These are phyloP conservation scores for Monosporascus ibericus DNA, from an alignment of 2,329 filamentous ascomycete species.

Conservation along the genomic window DNA sequence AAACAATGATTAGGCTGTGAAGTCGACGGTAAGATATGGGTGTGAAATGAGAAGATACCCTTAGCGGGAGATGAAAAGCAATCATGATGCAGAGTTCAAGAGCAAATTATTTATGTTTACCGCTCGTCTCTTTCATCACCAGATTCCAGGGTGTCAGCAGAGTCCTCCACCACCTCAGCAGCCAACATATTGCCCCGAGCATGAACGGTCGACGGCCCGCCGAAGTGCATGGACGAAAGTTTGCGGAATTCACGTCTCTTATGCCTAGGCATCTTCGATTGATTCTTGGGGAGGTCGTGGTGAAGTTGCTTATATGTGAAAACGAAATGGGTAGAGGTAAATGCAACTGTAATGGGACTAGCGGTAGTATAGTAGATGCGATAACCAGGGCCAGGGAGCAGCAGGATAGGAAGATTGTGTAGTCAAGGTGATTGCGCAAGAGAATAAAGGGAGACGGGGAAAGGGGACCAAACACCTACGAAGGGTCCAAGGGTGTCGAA, in stretches of 20 bases:
- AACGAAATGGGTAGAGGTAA: not conserved
- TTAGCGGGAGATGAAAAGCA: not conserved
- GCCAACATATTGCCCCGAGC: not conserved
- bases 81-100: not conserved
- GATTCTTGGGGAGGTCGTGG: too few species aligned
- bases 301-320: not conserved
- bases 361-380: not conserved
- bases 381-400: not conserved
- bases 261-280: not conserved
- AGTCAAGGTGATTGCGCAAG: not conserved
- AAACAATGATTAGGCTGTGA: too few species aligned
- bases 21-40: not conserved
- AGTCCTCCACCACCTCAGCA: not conserved
- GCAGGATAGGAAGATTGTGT: not conserved
- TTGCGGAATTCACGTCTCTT: not conserved
- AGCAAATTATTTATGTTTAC: not conserved
- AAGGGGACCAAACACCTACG: slow-evolving; percentile 44
- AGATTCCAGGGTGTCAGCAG: not conserved
- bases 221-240: not conserved
- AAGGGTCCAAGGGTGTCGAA: slow-evolving; percentile 55
- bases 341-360: not conserved
- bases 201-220: not conserved
- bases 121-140: not conserved
- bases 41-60: not conserved
- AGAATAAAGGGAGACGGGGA: not conserved